A percentile compares a stretch with the other conserved stretches of the same genome.
Conservation (phyloP, 306 rosid genomes). For the cucumber (Cucumis sativus) region DNA sequence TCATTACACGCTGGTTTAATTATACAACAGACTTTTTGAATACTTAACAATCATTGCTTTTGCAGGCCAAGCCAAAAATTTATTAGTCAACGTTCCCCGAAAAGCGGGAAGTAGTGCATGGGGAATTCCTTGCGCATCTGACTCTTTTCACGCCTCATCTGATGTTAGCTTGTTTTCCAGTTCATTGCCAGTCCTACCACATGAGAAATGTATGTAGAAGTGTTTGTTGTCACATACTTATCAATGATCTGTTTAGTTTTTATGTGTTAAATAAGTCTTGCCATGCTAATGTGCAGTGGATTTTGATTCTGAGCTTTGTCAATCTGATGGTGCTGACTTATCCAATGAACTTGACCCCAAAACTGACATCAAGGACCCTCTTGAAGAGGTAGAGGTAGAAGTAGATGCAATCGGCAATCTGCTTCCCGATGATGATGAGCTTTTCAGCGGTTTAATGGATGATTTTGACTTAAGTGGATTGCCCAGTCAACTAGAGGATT, state of each 20-base stretch:
- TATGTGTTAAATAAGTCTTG: conserved; percentile 1
- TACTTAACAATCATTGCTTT: neutral
- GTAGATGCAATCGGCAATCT: conserved; percentile 34
- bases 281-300: conserved; percentile 44
- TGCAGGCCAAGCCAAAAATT: conserved; percentile 40
- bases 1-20: neutral
- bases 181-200: conserved; percentile 72
- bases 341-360: conserved; percentile 31
- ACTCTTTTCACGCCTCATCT: conserved; percentile 41
- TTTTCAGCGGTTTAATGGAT: conserved; percentile 70
- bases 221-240: conserved; percentile 1
- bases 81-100: conserved; percentile 21
- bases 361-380: conserved; percentile 33
- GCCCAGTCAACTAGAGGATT: conserved; percentile 81
- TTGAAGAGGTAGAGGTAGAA: conserved; percentile 37
- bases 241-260: neutral
- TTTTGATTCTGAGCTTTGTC: conserved; percentile 32
- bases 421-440: conserved; percentile 86
- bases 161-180: conserved; percentile 75
- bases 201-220: conserved; percentile 51
- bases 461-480: conserved; percentile 78
- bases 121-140: conserved; percentile 34
- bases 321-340: conserved; percentile 37
- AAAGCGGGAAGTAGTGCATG: conserved; percentile 38
- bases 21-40: neutral